phyloP scores from a whole-genome alignment of 306 rosid genomes.

The Cicer yamashitae region DNA sequence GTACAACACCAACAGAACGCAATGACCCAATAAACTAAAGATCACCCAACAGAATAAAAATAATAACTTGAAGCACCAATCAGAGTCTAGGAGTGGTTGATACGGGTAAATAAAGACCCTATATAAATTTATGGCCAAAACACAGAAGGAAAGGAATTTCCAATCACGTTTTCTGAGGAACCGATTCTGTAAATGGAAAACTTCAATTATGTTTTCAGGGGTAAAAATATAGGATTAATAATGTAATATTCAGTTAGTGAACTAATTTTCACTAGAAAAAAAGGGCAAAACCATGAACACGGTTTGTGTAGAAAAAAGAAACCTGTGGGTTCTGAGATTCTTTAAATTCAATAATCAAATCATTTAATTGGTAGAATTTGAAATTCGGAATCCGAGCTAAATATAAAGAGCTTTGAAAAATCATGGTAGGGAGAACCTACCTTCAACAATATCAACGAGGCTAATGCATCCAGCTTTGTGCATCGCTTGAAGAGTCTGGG shows the following conservation, averaged over 20 bases:
- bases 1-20: constrained; percentile 5
- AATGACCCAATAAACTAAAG: not conserved
- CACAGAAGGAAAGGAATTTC: not conserved
- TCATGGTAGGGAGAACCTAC: constrained; percentile 51
- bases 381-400: constrained; percentile 30
- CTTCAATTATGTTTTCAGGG: not conserved
- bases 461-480: constrained; percentile 89
- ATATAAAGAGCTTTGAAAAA: constrained; percentile 2
- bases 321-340: constrained; percentile 9
- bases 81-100: not conserved
- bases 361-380: constrained; percentile 23
- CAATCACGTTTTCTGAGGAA: not conserved
- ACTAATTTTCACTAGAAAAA: constrained; percentile 16
- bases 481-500: constrained; percentile 92
- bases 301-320: constrained; percentile 17
- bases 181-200: constrained; percentile 8
- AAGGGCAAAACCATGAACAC: not conserved
- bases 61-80: constrained; percentile 2
- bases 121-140: not conserved
- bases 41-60: constrained; percentile 19
- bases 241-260: constrained; percentile 21
- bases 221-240: not conserved
- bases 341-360: constrained; percentile 12
- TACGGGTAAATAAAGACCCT: not conserved
- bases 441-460: constrained; percentile 87